Base-by-base conservation (phyloP, 2,329 filamentous ascomycete species). In the Phaeomoniella chlamydospora region DNA sequence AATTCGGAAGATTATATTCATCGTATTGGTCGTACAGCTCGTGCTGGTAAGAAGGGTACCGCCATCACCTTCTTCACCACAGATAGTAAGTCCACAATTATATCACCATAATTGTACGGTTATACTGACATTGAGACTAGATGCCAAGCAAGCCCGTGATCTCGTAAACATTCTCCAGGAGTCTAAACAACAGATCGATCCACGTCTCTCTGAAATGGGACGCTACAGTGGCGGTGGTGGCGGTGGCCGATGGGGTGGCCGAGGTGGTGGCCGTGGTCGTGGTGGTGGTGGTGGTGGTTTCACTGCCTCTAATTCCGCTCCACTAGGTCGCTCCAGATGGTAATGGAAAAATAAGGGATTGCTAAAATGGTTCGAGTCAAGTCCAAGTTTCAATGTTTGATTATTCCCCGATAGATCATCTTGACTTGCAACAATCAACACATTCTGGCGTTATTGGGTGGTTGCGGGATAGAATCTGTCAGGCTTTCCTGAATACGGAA, bases 21-120 rank as follows among this genome's bases (percentile, higher is more conserved):
- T 58, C 73, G 74, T 54, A 77, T 77, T 57, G 74, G 74, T 55
- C 71, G 74, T 64, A 78, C 74, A 55, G 74, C 68, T 62, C 73
- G 74, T 69, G 73, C 73, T 57, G 90, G 90, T 67, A 80, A 80
- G 54, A 84, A 80, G 47, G 90, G 90, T 67, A 96, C 87, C 52
- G 90, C 90, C 59, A 96, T 96, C 57, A 96, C 90, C 47, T 76
- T 98, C 54, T 98, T 98, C 67, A 96, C 90, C 61, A 90, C 88
- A 80, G 90, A 96, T 65, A 96, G 88, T 94, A 73, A 68, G 87
- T n/a, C n/a, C n/a, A n/a, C n/a, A n/a, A n/a, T n/a, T n/a, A n/a
- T n/a, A n/a, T n/a, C n/a, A n/a, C n/a, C n/a, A n/a, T n/a, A n/a
- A n/a, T n/a, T n/a, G n/a, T n/a, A n/a, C n/a, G n/a, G n/a, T n/a